A percentile compares a stretch with the other conserved stretches of the same genome.
phyloP scores from a whole-genome alignment of 139 green algal genomes.

The Coccomyxa sp. region DNA sequence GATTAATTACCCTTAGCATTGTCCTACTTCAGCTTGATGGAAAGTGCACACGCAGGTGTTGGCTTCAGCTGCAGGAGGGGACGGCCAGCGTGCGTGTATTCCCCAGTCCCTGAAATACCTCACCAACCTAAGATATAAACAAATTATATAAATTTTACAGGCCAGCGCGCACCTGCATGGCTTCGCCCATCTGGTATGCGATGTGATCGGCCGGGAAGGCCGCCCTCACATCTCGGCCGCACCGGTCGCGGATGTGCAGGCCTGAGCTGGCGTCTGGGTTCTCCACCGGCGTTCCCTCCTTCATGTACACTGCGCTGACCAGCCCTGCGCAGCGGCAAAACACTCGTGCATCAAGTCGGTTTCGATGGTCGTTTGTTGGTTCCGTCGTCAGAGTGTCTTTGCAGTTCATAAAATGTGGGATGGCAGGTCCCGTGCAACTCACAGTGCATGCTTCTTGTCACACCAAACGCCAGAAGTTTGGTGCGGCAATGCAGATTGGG shows the following conservation, averaged over 20 bases:
- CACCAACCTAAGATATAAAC: not conserved
- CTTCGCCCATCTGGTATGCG: conserved; percentile 75
- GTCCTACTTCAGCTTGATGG: not conserved
- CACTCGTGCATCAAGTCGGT: not conserved
- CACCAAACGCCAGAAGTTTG: not conserved
- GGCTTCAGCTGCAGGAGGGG: not conserved
- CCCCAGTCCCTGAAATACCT: not conserved
- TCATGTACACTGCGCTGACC: conserved; percentile 60
- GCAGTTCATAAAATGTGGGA: not conserved
- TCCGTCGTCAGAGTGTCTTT: too few relatives aligned
- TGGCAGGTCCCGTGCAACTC: not conserved
- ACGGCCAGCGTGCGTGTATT: not conserved
- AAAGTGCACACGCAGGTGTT: not conserved
- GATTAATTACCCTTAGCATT: not conserved
- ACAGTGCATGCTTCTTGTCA: not conserved
- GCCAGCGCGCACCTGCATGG: conserved; percentile 21
- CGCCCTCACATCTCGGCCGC: conserved; percentile 32
- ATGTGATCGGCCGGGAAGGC: conserved; percentile 54
- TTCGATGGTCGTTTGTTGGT: not conserved
- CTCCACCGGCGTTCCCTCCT: conserved; percentile 26
- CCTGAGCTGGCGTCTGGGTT: conserved; percentile 46
- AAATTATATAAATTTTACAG: not conserved
- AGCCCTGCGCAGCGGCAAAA: conserved; percentile 36
- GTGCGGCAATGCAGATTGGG: too few relatives aligned
- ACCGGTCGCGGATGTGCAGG: conserved; percentile 53